Evolutionary conservation across 108 stramenopile species (phyloP).

Genomic region (Skeletonema grethae): DNA sequence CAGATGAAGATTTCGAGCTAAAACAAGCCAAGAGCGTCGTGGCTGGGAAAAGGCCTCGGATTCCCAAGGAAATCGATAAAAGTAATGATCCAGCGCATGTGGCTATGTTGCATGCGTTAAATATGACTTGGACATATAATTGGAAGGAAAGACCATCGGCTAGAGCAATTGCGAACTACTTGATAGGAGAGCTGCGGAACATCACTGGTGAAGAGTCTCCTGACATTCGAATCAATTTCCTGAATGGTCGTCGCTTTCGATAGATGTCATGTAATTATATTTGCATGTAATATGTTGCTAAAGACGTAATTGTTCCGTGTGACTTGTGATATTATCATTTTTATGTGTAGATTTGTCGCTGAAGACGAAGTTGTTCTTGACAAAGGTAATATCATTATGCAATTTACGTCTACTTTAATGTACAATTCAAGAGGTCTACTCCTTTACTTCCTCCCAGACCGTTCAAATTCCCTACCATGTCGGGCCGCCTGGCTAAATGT

Average conservation of each 20-base stretch:
- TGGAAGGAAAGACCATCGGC: slow-evolving; percentile 3
- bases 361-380: neutral
- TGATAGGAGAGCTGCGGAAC: neutral
- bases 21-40: neutral
- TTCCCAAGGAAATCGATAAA: neutral
- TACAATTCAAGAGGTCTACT: neutral
- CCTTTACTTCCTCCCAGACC: neutral
- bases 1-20: neutral
- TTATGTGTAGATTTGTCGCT: neutral
- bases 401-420: neutral
- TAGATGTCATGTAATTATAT: too few species aligned
- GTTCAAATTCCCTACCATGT: neutral
- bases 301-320: too few species aligned
- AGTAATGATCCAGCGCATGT: neutral
- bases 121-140: neutral
- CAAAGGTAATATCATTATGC: neutral
- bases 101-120: neutral
- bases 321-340: too few species aligned
- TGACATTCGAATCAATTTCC: neutral
- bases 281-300: too few species aligned
- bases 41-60: neutral
- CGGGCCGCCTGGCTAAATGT: neutral
- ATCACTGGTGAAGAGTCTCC: neutral
- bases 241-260: neutral
- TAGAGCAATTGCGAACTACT: neutral